Evolutionary conservation across 495 filamentous ascomycete species (phyloP).

Genomic region (Xylaria grammica): DNA sequence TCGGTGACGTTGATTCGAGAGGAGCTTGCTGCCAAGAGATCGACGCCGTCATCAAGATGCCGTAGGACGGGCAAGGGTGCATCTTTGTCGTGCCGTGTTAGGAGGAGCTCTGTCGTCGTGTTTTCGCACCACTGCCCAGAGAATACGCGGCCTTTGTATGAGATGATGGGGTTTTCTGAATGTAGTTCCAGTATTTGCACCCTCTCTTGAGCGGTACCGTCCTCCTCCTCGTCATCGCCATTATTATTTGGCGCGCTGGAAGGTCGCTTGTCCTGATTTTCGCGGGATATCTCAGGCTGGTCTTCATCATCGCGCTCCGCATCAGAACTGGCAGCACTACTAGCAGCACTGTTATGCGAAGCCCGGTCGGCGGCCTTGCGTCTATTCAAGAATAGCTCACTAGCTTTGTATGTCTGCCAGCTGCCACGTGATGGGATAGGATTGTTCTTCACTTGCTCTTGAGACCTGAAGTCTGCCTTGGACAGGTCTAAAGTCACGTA

Average conservation of each 20-base stretch:
- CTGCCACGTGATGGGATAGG: slow-evolving; percentile 22
- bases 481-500: slow-evolving; percentile 63
- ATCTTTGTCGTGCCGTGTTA: slow-evolving; percentile 57
- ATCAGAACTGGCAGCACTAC: slow-evolving; percentile 24
- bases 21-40: slow-evolving; percentile 66
- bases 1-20: slow-evolving; percentile 50
- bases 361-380: slow-evolving; percentile 20
- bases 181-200: slow-evolving; percentile 87
- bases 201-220: slow-evolving; percentile 36
- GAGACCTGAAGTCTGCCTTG: slow-evolving; percentile 50
- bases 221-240: slow-evolving; percentile 17
- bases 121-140: slow-evolving; percentile 77
- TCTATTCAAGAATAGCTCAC: slow-evolving; percentile 30
- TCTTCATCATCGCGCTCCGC: slow-evolving; percentile 38
- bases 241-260: slow-evolving; percentile 4
- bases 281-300: slow-evolving; percentile 25
- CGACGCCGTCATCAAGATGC: slow-evolving; percentile 54
- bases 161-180: slow-evolving; percentile 69
- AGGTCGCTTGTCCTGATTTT: slow-evolving; percentile 3
- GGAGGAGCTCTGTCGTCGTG: slow-evolving; percentile 79
- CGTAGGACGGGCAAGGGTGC: slow-evolving; percentile 45
- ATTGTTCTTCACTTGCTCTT: slow-evolving; percentile 22
- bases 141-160: slow-evolving; percentile 75
- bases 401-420: slow-evolving; percentile 35
- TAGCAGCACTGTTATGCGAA: slow-evolving; percentile 20